Percentiles rank a stretch among this genome's conserved stretches.
Evolutionary conservation across 1,284 basidiomycete species (phyloP).

Genomic region (Cutaneotrichosporon spelunceum): DNA sequence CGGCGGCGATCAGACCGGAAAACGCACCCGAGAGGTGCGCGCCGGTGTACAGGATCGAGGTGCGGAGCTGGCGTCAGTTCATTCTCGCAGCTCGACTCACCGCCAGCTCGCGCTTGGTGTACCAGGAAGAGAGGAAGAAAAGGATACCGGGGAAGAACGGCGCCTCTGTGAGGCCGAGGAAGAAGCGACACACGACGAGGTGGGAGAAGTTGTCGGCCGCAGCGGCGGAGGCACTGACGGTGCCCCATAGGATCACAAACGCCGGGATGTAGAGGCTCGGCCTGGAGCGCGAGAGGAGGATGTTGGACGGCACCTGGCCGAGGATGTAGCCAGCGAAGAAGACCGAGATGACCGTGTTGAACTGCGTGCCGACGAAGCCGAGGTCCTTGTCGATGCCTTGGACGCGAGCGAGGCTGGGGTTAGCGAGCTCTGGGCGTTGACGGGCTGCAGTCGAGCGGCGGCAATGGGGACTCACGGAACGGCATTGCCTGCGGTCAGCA

Average conservation of each 20-base stretch:
- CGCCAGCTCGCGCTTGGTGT: slow-evolving; percentile 27
- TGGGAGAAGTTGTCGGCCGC: slow-evolving; percentile 18
- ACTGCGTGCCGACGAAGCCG: slow-evolving; percentile 31
- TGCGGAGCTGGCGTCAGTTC: slow-evolving; percentile 16
- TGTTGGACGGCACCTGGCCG: slow-evolving; percentile 19
- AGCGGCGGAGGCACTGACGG: slow-evolving; percentile 17
- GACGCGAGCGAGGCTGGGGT: slow-evolving; percentile 17
- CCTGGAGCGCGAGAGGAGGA: slow-evolving; percentile 11
- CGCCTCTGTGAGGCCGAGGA: slow-evolving; percentile 31
- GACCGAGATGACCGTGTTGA: slow-evolving; percentile 44
- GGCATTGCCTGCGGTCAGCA: slow-evolving; percentile 1
- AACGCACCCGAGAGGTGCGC: slow-evolving; percentile 34
- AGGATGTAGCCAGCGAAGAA: slow-evolving; percentile 48
- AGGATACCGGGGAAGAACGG: slow-evolving; percentile 39
- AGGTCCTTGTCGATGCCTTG: slow-evolving; percentile 35
- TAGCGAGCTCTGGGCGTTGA: background rate
- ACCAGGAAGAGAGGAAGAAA: slow-evolving; percentile 31
- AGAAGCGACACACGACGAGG: slow-evolving; percentile 35
- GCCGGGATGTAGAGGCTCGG: slow-evolving; percentile 23
- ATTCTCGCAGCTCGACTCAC: slow-evolving; percentile 4
- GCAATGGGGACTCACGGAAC: slow-evolving; percentile 5
- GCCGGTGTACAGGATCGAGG: slow-evolving; percentile 30
- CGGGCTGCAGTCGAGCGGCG: too few relatives aligned
- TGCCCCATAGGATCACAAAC: slow-evolving; percentile 24
- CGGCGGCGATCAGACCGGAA: slow-evolving; percentile 36